A percentile compares a stretch with the other conserved stretches of the same genome.
Conservation (phyloP, 148 eudicot species). For the Rhododendron williamsianum region DNA sequence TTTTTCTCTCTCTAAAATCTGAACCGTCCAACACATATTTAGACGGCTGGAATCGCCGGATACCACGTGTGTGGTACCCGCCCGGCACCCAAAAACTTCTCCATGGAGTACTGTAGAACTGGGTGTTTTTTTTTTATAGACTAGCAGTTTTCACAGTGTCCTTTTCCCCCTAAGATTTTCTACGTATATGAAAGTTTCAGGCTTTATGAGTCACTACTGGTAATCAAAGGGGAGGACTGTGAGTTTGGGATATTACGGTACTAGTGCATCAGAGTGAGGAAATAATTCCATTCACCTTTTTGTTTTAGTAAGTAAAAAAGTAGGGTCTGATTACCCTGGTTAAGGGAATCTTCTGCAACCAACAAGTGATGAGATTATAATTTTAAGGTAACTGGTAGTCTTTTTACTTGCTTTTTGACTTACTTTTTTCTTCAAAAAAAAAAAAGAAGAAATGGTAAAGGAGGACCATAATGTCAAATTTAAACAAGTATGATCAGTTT, state of each 20-base stretch:
- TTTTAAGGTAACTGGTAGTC: neutral
- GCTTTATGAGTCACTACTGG: neutral
- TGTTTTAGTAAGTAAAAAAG: conserved; percentile 1
- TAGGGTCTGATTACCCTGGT: neutral
- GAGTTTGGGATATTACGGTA: neutral
- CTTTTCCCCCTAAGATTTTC: neutral
- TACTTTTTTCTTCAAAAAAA: neutral
- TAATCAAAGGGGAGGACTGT: neutral
- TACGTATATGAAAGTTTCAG: neutral
- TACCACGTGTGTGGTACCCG: too few species aligned
- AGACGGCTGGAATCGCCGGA: too few species aligned
- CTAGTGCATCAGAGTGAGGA: conserved; percentile 18
- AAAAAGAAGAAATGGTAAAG: neutral
- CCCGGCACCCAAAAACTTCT: neutral
- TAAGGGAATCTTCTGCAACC: conserved; percentile 14
- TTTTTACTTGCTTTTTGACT: neutral
- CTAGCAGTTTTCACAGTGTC: conserved; percentile 10
- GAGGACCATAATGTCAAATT: neutral
- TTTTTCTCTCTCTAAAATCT: too few species aligned
- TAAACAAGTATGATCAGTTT: neutral
- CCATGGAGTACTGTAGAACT: conserved; percentile 11
- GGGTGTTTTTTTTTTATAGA: neutral
- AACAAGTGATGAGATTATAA: conserved; percentile 4
- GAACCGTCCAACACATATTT: too few species aligned
- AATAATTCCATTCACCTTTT: conserved; percentile 1